phyloP scores from a whole-genome alignment of 2,329 filamentous ascomycete genomes.

The Juglanconis oblonga region DNA sequence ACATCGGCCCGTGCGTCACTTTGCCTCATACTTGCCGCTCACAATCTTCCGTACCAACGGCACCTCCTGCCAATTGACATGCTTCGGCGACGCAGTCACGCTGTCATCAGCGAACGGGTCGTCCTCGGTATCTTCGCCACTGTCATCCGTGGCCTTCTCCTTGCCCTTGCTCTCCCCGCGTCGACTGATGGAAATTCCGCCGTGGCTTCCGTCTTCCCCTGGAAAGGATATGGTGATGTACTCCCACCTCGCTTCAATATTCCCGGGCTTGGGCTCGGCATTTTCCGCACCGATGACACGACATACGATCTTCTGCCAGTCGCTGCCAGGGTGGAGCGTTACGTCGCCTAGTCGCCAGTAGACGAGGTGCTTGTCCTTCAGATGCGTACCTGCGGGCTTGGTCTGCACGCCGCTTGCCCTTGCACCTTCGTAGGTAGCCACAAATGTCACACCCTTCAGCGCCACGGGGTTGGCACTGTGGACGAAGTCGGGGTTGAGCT shows the following conservation, averaged over 20 bases:
- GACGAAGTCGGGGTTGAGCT: constrained; percentile 68
- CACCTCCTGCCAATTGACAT: constrained; percentile 62
- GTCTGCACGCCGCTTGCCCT: constrained; percentile 67
- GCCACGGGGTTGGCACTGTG: constrained; percentile 39
- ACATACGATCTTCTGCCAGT: constrained; percentile 75
- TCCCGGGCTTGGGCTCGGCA: constrained; percentile 67
- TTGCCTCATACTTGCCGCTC: constrained; percentile 72
- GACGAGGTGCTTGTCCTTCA: constrained; percentile 71
- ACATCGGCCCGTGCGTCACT: constrained; percentile 20
- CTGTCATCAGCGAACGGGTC: constrained; percentile 71
- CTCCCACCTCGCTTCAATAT: constrained; percentile 83
- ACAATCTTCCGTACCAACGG: constrained; percentile 65
- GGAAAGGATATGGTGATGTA: constrained; percentile 30
- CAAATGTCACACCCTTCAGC: constrained; percentile 70
- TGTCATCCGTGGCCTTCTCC: constrained; percentile 44
- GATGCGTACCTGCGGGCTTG: constrained; percentile 76
- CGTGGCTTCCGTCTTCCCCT: constrained; percentile 39
- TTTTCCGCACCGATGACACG: constrained; percentile 72
- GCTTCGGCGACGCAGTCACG: constrained; percentile 26
- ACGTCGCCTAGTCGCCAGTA: constrained; percentile 82
- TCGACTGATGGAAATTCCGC: constrained; percentile 64
- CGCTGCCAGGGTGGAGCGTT: constrained; percentile 47
- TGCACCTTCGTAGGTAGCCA: constrained; percentile 67
- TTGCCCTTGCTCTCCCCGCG: constrained; percentile 50
- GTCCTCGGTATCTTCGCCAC: constrained; percentile 38